Base-by-base conservation (phyloP, 2,329 filamentous ascomycete genomes). In the Aspergillus sp. region DNA sequence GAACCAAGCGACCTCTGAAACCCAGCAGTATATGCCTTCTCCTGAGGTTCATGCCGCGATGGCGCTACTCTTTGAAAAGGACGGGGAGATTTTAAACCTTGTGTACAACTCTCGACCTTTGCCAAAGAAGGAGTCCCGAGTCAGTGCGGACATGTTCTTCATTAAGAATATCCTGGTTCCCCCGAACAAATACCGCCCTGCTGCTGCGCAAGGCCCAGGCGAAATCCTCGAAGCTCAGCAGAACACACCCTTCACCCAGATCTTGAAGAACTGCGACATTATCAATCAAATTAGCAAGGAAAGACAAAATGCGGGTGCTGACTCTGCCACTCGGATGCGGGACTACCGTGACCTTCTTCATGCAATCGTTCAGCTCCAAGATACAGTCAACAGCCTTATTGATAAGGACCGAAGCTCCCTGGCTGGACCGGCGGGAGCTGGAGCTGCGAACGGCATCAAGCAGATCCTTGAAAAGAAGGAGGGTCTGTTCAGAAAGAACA, bases 381-480 rank as follows among this genome's bases (percentile, higher is more conserved):
- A 95, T 57, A 75, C 81, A 27, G 88, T 97, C 49, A 98, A 98
- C 63, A 83, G 87, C n/a, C 73, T 98, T 42, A 89, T 97, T 53
- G 93, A 98, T 66, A 82, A 85, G 51, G 86, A 90, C 59, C 85
- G 90, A 50, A 95, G 93, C 58, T 88, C 90, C 2, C 76, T 89
- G 4, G 83, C 86, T 51, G 89, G 89, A 40, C 76, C 82, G 12
- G 88, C 89, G 27, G 88, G 83, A 10, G 84, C 85, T 58, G 78
- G 83, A 44, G 86, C 88, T 42, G 88, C 94, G 49, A 90, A 95
- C 51, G 93, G 94, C 56, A 95, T 98, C 71, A 98, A 98, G 71
- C 93, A 98, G 64, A 86, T 90, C 62, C 77, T 98, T 27, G 93
- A 98, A 70, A 98, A 98, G 76, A 98, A 98, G 70, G 94, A 98